These are phyloP conservation scores for Colletotrichum sidae DNA, from an alignment of 2,329 filamentous ascomycete genomes.

Conservation along the genomic window DNA sequence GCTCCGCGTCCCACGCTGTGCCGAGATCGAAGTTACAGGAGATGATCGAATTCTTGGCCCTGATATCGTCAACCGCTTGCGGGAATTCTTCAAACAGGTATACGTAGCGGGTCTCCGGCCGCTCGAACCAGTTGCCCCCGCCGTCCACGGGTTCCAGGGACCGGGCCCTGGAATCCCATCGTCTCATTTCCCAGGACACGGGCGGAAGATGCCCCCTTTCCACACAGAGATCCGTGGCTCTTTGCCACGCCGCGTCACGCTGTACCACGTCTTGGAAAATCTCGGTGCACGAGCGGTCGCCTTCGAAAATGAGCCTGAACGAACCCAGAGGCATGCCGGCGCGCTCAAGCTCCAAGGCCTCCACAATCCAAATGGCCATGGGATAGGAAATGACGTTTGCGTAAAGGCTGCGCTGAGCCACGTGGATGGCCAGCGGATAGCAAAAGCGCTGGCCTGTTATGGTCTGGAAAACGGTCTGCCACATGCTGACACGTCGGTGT, in stretches of 20 bases:
- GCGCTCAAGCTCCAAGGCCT: conserved; percentile 5
- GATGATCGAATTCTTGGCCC: no score
- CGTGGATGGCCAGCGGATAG: not conserved
- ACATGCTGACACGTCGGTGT: conserved; percentile 16
- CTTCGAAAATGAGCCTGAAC: conserved; percentile 4
- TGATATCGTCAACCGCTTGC: no score
- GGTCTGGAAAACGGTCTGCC: not conserved
- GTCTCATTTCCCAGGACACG: not conserved
- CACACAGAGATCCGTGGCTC: not conserved
- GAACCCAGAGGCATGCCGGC: conserved; percentile 11
- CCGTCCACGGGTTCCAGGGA: no score
- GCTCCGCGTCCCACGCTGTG: no score
- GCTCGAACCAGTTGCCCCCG: no score
- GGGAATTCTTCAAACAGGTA: no score
- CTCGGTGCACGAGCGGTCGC: not conserved
- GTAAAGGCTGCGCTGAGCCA: not conserved
- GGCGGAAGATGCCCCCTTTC: not conserved
- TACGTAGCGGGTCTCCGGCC: no score
- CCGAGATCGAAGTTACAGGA: no score
- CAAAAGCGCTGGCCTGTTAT: not conserved
- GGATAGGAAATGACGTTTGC: not conserved
- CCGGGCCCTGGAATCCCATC: not conserved
- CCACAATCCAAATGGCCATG: conserved; percentile 14
- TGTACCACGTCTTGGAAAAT: conserved; percentile 4
- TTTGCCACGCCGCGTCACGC: conserved; percentile 16